These are phyloP conservation scores for Linnemannia exigua DNA, from an alignment of 192 early-diverging fungal genomes.

Conservation along the genomic window DNA sequence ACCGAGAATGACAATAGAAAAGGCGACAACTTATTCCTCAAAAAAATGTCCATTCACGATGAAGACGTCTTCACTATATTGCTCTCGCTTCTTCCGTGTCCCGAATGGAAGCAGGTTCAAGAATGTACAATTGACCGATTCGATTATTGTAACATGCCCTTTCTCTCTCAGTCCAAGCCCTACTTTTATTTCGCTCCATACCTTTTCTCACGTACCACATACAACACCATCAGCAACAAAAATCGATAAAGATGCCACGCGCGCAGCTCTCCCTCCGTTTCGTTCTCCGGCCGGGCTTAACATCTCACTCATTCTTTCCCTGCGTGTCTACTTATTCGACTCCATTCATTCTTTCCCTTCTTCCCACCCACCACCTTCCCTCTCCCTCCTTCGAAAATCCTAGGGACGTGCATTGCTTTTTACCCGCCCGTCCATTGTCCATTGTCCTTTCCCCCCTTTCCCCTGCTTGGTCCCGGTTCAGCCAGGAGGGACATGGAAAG, in stretches of 20 bases:
- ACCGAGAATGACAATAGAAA: no score
- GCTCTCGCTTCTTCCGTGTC: no score
- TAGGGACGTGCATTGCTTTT: constrained; percentile 7
- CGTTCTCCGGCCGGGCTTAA: background rate
- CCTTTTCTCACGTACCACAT: background rate
- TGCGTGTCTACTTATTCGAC: background rate
- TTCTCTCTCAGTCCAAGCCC: background rate
- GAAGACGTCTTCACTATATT: no score
- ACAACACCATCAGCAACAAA: background rate
- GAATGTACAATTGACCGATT: no score
- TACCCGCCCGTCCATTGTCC: background rate
- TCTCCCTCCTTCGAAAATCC: background rate
- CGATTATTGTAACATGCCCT: no score
- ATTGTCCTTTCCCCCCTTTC: no score
- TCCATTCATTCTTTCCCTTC: background rate
- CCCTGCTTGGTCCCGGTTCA: background rate
- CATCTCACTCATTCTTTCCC: background rate
- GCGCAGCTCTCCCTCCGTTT: background rate
- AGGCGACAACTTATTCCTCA: no score
- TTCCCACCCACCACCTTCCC: background rate
- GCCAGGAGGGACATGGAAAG: background rate
- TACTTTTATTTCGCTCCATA: background rate
- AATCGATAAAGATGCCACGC: background rate
- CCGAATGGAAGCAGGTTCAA: no score
- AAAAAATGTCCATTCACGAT: no score